These are phyloP conservation scores for Trichosporon faecale DNA, from an alignment of 1,284 basidiomycete species.

Conservation along the genomic window DNA sequence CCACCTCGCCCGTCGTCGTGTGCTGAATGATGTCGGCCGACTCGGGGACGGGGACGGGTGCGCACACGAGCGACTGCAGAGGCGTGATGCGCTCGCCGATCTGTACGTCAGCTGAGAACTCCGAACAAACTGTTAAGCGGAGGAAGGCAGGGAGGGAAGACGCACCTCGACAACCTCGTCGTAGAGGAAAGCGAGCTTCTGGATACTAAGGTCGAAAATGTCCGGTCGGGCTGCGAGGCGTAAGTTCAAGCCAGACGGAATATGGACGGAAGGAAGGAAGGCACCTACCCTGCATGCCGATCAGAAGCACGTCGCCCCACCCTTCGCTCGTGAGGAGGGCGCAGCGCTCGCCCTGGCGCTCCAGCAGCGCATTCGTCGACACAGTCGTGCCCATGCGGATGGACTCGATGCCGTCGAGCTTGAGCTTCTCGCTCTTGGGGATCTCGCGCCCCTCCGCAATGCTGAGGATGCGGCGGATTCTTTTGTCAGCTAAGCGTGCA, in stretches of 20 bases:
- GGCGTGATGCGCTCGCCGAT: constrained; percentile 87
- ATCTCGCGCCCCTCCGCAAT: constrained; percentile 66
- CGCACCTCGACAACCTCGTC: constrained; percentile 73
- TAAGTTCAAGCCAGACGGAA: neutral
- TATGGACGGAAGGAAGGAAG: neutral
- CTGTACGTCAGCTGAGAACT: constrained; percentile 22
- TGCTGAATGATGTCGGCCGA: constrained; percentile 29
- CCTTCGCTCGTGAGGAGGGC: constrained; percentile 92
- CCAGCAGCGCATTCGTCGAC: constrained; percentile 93
- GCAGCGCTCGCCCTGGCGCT: constrained; percentile 87
- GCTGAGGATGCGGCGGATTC: constrained; percentile 84
- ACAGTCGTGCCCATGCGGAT: constrained; percentile 53
- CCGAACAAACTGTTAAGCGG: neutral
- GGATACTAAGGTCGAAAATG: constrained; percentile 83
- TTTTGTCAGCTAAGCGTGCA: constrained; percentile 40
- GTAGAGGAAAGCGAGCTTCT: constrained; percentile 76
- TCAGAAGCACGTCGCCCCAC: constrained; percentile 51
- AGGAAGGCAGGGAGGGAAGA: neutral
- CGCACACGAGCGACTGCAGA: constrained; percentile 46
- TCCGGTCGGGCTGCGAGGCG: constrained; percentile 59
- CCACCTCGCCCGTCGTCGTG: constrained; percentile 69
- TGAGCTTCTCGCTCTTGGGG: constrained; percentile 63
- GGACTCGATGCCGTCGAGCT: constrained; percentile 33
- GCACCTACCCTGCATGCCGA: constrained; percentile 41
- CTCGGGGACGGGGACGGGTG: constrained; percentile 23